Percentiles rank a stretch among this genome's conserved stretches.
phyloP scores from a whole-genome alignment of 2,329 filamentous ascomycete species.

The Verticillium zaregamsianum region DNA sequence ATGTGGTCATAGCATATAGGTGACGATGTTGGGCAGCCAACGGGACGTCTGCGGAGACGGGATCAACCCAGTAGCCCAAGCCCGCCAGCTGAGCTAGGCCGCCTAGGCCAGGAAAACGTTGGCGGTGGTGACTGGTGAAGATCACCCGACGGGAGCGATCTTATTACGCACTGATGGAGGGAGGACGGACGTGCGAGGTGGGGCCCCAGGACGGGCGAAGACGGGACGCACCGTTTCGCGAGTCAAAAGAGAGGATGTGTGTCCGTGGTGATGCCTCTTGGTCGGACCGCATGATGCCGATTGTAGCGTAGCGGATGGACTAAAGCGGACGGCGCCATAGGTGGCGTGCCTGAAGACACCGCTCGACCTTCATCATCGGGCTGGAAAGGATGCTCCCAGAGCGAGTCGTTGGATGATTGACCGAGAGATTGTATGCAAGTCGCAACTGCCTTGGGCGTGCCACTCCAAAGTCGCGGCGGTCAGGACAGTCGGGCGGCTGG shows the following conservation, averaged over 20 bases:
- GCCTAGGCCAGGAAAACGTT: neutral
- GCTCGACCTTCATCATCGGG: neutral
- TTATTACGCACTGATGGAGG: neutral
- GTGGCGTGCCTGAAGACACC: neutral
- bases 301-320: neutral
- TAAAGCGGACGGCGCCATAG: neutral
- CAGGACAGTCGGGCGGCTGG: too few relatives aligned
- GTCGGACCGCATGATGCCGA: neutral
- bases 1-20: too few relatives aligned
- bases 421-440: too few relatives aligned
- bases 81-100: neutral
- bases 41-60: neutral
- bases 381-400: neutral
- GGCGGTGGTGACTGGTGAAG: neutral
- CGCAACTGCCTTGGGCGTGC: too few relatives aligned
- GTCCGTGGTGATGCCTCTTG: neutral
- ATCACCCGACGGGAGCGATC: neutral
- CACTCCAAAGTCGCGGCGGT: too few relatives aligned
- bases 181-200: neutral
- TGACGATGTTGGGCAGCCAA: neutral
- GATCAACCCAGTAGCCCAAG: neutral
- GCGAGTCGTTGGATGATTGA: neutral
- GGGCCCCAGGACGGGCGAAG: neutral
- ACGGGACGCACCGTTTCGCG: constrained; percentile 4
- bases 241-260: neutral